Evolutionary conservation across 805 yeast species (phyloP).

Genomic region (Metschnikowia colocasiae): DNA sequence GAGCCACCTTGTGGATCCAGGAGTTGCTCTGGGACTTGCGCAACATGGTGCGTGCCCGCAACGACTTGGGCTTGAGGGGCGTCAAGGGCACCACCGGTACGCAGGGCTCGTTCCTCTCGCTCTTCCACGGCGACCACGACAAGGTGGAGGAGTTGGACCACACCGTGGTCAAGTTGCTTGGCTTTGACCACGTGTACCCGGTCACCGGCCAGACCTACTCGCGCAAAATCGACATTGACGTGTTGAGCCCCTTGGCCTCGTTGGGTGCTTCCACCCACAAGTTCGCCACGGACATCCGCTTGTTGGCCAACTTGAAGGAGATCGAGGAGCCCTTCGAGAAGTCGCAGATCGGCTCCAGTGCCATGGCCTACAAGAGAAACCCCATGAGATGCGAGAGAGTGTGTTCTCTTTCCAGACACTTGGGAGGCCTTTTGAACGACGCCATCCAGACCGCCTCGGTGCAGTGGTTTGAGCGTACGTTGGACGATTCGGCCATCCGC

Average conservation of each 20-base stretch:
- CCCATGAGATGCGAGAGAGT: constrained; percentile 99
- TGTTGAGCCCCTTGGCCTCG: constrained; percentile 85
- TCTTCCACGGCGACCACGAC: constrained; percentile 96
- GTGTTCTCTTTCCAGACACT: constrained; percentile 95
- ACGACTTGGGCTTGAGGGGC: constrained; percentile 94
- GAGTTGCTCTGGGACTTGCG: constrained; percentile 97
- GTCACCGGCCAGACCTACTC: constrained; percentile 99
- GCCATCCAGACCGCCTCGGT: constrained; percentile 96
- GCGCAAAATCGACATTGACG: constrained; percentile 95
- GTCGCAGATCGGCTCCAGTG: constrained; percentile 96
- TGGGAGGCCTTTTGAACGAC: constrained; percentile 87
- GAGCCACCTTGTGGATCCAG: constrained; percentile 97
- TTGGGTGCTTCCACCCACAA: constrained; percentile 96
- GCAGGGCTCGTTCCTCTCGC: constrained; percentile 91
- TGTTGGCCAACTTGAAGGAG: constrained; percentile 94
- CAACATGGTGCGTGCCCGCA: constrained; percentile 92
- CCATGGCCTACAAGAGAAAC: constrained; percentile 99
- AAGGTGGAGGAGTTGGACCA: constrained; percentile 91
- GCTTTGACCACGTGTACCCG: constrained; percentile 93
- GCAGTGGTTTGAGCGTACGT: constrained; percentile 99
- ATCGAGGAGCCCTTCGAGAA: constrained; percentile 98
- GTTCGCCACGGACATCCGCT: constrained; percentile 94
- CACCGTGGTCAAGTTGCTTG: constrained; percentile 87
- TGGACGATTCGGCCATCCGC: constrained; percentile 97
- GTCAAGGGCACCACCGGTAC: constrained; percentile 99